Evolutionary conservation across 1,284 basidiomycete species (phyloP).

Genomic region (Leccinum subspadiceum): DNA sequence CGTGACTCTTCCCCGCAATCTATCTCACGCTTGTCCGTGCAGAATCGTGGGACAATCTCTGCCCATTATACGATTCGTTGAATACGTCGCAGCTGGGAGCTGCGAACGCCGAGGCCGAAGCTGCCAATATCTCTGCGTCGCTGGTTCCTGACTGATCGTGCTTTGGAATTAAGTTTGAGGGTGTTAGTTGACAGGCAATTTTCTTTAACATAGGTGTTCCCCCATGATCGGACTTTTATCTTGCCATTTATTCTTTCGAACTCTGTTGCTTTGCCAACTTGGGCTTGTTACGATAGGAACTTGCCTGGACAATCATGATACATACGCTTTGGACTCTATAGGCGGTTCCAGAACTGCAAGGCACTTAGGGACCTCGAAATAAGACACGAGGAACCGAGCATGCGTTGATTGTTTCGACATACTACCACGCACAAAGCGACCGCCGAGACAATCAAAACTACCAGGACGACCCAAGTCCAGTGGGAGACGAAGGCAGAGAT

Average conservation of each 20-base stretch:
- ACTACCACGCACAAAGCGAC: not conserved
- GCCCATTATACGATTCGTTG: conserved; percentile 23
- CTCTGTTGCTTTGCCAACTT: not conserved
- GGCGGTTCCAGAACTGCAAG: not conserved
- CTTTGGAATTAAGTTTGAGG: not conserved
- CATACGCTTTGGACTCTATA: not conserved
- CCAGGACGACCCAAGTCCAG: not conserved
- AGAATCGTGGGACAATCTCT: conserved; percentile 28
- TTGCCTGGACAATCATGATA: not conserved
- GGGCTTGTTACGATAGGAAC: not conserved
- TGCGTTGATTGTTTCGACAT: not conserved
- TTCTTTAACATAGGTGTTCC: not conserved
- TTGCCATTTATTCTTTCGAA: not conserved
- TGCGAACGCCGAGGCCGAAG: conserved; percentile 16
- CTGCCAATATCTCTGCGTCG: conserved; percentile 17
- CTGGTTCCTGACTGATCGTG: conserved; percentile 16
- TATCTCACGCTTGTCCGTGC: not conserved
- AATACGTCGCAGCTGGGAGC: conserved; percentile 22
- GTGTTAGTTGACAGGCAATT: not conserved
- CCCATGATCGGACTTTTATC: not conserved
- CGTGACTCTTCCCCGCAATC: not conserved
- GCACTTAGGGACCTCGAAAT: not conserved
- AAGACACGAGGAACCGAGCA: not conserved
- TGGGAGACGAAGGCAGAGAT: not conserved
- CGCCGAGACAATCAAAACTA: not conserved